Conservation (phyloP, 2,329 filamentous ascomycete species). For the Stenocarpella maydis region DNA sequence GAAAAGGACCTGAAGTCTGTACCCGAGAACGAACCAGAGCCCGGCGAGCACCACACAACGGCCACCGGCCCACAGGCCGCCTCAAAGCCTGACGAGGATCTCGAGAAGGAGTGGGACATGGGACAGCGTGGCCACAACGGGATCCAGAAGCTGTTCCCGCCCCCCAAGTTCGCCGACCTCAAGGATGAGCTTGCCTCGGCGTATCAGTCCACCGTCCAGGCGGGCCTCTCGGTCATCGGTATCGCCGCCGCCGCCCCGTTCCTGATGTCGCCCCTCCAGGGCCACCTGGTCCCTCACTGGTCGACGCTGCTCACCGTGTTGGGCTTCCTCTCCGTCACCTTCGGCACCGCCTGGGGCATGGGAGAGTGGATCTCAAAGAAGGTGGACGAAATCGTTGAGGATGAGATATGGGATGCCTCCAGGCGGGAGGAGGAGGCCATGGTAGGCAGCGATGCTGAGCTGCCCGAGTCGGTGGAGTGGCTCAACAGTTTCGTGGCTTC, state of each 20-base stretch:
- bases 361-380: slow-evolving; percentile 69
- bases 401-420: slow-evolving; percentile 74
- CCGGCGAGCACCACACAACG: slow-evolving; percentile 48
- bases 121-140: slow-evolving; percentile 51
- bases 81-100: slow-evolving; percentile 50
- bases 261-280: slow-evolving; percentile 26
- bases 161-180: slow-evolving; percentile 56
- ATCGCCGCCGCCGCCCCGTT: slow-evolving; percentile 41
- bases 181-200: slow-evolving; percentile 44
- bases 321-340: slow-evolving; percentile 46
- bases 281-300: slow-evolving; percentile 29
- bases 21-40: slow-evolving; percentile 47
- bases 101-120: slow-evolving; percentile 47
- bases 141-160: slow-evolving; percentile 56
- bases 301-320: slow-evolving; percentile 42
- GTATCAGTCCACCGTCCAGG: slow-evolving; percentile 47
- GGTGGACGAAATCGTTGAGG: slow-evolving; percentile 69
- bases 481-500: slow-evolving; percentile 73
- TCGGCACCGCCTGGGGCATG: slow-evolving; percentile 48
- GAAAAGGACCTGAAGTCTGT: slow-evolving; percentile 62
- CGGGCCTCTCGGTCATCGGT: slow-evolving; percentile 47
- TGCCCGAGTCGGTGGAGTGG: slow-evolving; percentile 75
- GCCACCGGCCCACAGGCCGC: slow-evolving; percentile 49
- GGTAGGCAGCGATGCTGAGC: slow-evolving; percentile 52
- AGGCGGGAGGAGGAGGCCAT: slow-evolving; percentile 59